Evolutionary conservation across 352 stramenopile species (phyloP).

Genomic region (Elongisporangium senticosum): DNA sequence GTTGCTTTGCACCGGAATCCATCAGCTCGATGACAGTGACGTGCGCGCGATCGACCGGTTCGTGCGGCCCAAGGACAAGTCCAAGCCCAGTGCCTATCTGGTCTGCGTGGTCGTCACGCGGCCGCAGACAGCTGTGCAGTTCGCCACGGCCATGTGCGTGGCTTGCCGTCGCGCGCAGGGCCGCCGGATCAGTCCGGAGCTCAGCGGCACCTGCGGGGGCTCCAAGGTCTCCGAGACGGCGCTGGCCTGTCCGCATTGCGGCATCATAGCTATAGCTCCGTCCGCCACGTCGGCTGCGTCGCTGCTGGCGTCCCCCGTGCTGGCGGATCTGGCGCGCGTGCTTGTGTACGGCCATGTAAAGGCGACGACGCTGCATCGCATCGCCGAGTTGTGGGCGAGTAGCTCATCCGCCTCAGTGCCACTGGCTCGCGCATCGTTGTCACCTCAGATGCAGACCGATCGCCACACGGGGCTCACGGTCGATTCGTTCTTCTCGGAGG

Average conservation of each 20-base stretch:
- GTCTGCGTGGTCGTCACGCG: conserved; percentile 54
- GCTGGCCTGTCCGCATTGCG: conserved; percentile 58
- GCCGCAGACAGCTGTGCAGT: conserved; percentile 24
- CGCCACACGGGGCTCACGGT: conserved; percentile 45
- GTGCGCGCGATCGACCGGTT: conserved; percentile 45
- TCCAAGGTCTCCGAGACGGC: not conserved
- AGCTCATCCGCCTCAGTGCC: conserved; percentile 3
- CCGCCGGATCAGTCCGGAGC: conserved; percentile 33
- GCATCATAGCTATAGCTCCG: conserved; percentile 14
- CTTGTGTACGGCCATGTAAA: conserved; percentile 50
- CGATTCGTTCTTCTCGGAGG: conserved; percentile 55
- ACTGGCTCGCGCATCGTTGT: not conserved
- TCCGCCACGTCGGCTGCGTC: not conserved
- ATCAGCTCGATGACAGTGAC: conserved; percentile 43
- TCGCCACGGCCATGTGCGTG: conserved; percentile 46
- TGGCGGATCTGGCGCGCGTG: conserved; percentile 28
- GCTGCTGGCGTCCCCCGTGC: conserved; percentile 16
- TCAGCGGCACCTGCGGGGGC: not conserved
- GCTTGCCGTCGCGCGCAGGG: conserved; percentile 42
- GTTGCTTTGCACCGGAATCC: not conserved
- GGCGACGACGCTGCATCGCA: conserved; percentile 45
- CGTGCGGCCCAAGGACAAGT: conserved; percentile 32
- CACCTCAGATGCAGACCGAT: conserved; percentile 6
- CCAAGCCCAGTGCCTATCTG: conserved; percentile 15
- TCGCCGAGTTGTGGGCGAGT: conserved; percentile 33